Base-by-base conservation (phyloP, 2,329 filamentous ascomycete genomes). In the Aureobasidium leucospermi region DNA sequence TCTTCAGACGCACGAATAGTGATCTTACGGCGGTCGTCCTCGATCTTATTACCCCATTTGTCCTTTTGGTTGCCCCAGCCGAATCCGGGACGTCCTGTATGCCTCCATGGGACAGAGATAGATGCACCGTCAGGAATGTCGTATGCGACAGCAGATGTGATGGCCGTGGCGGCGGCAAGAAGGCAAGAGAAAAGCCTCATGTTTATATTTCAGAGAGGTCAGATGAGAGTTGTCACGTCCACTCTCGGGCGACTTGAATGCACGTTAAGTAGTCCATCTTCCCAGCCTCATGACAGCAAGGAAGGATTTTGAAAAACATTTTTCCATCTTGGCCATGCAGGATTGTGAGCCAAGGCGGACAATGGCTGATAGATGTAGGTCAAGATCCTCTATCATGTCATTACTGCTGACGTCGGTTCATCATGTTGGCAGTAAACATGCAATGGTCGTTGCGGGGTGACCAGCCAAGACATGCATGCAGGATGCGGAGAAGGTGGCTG, bases 1-100 rank as follows among this genome's bases (percentile, higher is more conserved):
- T 80, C 75, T 58, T 69, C 71, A 0, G 81, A 85, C 1, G 79
- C 65, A 6, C 81, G 76, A 55, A 84, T 60, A 1, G 58, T 60
- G 19, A 60, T 41, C 41, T 53, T 60, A 32, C 48, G 58, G 5
- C 58, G 47, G 9, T 60, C 34, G 2, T 52, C 36, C 32, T 60
- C 58, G 13, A 52, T 11, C 6, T 13, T 34, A 29, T 60, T 60
- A 15, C 58, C 58, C 58, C 58, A 60, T 19, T 38, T 31, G 23
- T 43, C 53, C 13, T 57, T 46, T 3, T n/a, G 9, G 23, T 57
- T 57, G 23, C 23, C 23, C 53, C 53, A 57, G 32, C 42, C 42
- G 16, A 39, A 57, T 31, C 38, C 38, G 13, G 41, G 53, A 34
- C 32, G 41, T 29, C 42, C 42, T 2, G 15, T 47, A 23, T 57